phyloP scores from a whole-genome alignment of 2,329 filamentous ascomycete genomes.

The Dactylellina drechsleri region DNA sequence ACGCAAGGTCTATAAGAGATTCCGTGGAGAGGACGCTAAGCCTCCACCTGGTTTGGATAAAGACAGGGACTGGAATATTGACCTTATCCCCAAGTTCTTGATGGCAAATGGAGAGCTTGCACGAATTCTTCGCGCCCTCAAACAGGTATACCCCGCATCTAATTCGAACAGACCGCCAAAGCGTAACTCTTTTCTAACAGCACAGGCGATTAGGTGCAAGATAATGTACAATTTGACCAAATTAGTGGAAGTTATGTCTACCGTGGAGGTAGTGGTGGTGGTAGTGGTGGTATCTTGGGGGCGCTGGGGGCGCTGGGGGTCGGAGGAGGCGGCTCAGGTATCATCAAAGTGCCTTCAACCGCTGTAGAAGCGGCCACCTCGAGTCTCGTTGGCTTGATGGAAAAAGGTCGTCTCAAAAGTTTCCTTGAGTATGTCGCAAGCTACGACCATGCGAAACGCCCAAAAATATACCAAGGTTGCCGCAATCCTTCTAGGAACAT shows the following conservation, averaged over 20 bases:
- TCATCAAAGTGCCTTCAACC: conserved; percentile 87
- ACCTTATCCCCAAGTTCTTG: conserved; percentile 96
- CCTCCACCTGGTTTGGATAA: conserved; percentile 43
- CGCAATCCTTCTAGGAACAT: conserved; percentile 61
- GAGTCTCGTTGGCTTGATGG: conserved; percentile 94
- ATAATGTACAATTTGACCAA: conserved; percentile 54
- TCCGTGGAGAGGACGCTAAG: conserved; percentile 31
- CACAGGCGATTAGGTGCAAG: conserved; percentile 44
- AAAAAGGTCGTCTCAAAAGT: conserved; percentile 95
- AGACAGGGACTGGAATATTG: conserved; percentile 81
- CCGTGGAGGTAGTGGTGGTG: conserved; percentile 80
- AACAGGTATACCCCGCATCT: conserved; percentile 70
- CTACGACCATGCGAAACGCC: conserved; percentile 54
- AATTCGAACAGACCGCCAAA: no score
- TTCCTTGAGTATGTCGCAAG: conserved; percentile 63
- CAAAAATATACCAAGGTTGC: conserved; percentile 44
- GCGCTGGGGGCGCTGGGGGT: no score
- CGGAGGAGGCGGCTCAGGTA: neutral
- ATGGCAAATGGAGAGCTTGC: conserved; percentile 99
- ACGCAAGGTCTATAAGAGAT: conserved; percentile 43
- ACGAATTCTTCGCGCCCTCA: conserved; percentile 96
- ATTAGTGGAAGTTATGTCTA: conserved; percentile 95
- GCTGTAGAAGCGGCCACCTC: conserved; percentile 89
- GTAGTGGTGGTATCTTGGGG: no score
- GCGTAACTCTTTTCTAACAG: neutral